Evolutionary conservation across 345 rosid genomes (phyloP).

Genomic region (Laguncularia racemosa): DNA sequence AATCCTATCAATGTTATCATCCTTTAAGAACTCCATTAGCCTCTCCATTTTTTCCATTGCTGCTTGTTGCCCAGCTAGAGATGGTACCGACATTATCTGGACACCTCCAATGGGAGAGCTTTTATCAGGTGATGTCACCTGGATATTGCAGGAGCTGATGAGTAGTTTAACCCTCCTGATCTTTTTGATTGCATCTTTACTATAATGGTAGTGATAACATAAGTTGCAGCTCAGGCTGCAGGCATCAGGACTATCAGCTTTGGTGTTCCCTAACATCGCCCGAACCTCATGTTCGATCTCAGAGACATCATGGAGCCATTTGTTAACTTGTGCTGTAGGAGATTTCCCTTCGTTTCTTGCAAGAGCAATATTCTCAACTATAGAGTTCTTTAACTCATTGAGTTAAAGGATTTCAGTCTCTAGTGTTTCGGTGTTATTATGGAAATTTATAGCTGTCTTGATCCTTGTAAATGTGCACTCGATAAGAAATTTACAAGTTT

Average conservation of each 20-base stretch:
- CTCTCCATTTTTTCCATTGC: conserved; percentile 13
- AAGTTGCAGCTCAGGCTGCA: conserved; percentile 6
- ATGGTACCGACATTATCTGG: conserved; percentile 17
- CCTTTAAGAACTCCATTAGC: conserved; percentile 10
- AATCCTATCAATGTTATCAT: conserved; percentile 9
- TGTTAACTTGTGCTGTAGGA: conserved; percentile 11
- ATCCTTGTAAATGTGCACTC: conserved; percentile 2
- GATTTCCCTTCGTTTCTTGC: conserved; percentile 23
- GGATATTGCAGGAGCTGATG: conserved; percentile 12
- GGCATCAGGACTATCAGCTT: background rate
- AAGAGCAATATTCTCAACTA: conserved; percentile 11
- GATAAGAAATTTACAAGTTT: conserved; percentile 9
- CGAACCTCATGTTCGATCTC: conserved; percentile 14
- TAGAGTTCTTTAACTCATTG: conserved; percentile 4
- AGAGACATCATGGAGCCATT: conserved; percentile 19
- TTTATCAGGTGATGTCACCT: conserved; percentile 3
- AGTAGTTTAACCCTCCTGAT: conserved; percentile 11
- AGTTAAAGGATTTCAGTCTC: conserved; percentile 15
- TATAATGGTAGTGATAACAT: conserved; percentile 4
- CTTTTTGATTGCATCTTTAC: conserved; percentile 11
- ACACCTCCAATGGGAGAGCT: conserved; percentile 23
- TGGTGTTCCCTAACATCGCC: conserved; percentile 4
- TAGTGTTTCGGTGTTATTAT: conserved; percentile 10
- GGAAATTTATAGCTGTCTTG: conserved; percentile 5
- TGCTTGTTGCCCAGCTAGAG: conserved; percentile 22